Percentiles rank a stretch among this genome's conserved stretches.
phyloP scores from a whole-genome alignment of 495 filamentous ascomycete genomes.

The Aspergillus sparsus region DNA sequence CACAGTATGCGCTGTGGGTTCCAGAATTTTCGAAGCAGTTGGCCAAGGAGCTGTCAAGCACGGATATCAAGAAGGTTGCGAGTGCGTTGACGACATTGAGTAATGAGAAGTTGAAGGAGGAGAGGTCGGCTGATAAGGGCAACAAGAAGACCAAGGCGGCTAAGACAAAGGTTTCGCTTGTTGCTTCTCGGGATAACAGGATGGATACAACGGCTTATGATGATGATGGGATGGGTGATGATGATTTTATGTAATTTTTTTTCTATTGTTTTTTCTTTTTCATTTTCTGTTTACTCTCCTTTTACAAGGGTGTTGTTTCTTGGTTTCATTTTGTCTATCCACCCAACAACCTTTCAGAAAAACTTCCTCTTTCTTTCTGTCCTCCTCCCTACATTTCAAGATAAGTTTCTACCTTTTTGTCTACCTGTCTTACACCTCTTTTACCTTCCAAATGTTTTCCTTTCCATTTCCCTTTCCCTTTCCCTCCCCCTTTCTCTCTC shows the following conservation, averaged over 20 bases:
- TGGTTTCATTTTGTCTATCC: not conserved
- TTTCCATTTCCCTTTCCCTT: constrained; percentile 13
- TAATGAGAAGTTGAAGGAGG: constrained; percentile 99
- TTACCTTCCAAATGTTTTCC: constrained; percentile 1
- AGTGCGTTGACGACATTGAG: constrained; percentile 78
- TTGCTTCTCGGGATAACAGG: constrained; percentile 64
- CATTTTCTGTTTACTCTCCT: constrained; percentile 9
- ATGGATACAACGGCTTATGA: constrained; percentile 73
- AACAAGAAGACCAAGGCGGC: constrained; percentile 95
- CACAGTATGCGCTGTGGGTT: constrained; percentile 83
- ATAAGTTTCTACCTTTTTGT: not conserved
- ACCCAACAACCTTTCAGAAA: not conserved
- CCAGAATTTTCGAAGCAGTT: constrained; percentile 89
- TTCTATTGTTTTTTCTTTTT: constrained; percentile 15
- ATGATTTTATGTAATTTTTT: constrained; percentile 66
- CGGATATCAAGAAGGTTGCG: constrained; percentile 93
- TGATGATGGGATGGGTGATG: constrained; percentile 75
- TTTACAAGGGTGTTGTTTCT: constrained; percentile 1
- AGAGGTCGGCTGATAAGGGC: constrained; percentile 91
- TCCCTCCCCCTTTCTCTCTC: constrained; percentile 8
- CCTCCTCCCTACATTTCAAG: not conserved
- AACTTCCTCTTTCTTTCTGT: constrained; percentile 5
- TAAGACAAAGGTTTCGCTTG: constrained; percentile 87
- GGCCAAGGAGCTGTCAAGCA: constrained; percentile 80
- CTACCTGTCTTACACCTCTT: too few relatives aligned